Evolutionary conservation across 2,329 filamentous ascomycete species (phyloP), one percentile per base, ranked within the genome.

Genomic region (Penicillium nordicum): DNA sequence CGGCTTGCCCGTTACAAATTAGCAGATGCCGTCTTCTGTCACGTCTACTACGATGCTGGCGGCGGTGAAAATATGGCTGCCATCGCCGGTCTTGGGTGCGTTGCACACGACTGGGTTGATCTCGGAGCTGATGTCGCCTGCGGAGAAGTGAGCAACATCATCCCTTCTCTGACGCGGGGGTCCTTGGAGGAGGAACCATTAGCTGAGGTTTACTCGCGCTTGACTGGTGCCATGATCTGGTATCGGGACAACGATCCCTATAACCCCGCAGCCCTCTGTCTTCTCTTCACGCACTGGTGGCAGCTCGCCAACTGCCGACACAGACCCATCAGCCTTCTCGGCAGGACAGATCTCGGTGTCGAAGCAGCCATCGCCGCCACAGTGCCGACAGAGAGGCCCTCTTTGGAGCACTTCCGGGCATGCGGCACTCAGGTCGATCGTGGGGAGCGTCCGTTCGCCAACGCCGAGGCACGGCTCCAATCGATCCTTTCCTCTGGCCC

Each of bases 181-280:
- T 60, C 57, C 21, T 23, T 60, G 43, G 55, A 60, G 7, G 57
- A 60, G 27, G 50, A 27, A 4, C 44, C 57, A 1, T 18, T 60
- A 18, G 21, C 43, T 5, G 57, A 60, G 29, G 55, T 60, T 16
- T 60, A 60, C 23, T 43, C 55, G 5, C 57, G 55, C 16, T 42
- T 60, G 27, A 48, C 53, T 34, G 57, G 57, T 50, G 23, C 51
- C 29, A 55, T 60, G 51, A 53, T 60, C 42, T 60, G 57, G 57
- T 60, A 57, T 44, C 55, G 57, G 11, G 57, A 60, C 38, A 60
- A 60, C 21, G 57, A 60, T 37, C 55, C 57, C 8, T 60, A 60
- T 44, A 60, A 60, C 48, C 57, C 57, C 2, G 57, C 57, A n/a
- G 50, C 57, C 14, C 51, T 60, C 6, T 57, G 55, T 27, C 42